A percentile compares a stretch with the other conserved stretches of the same genome.
Conservation (phyloP, 306 rosid genomes). For the Luffa aegyptiaca region DNA sequence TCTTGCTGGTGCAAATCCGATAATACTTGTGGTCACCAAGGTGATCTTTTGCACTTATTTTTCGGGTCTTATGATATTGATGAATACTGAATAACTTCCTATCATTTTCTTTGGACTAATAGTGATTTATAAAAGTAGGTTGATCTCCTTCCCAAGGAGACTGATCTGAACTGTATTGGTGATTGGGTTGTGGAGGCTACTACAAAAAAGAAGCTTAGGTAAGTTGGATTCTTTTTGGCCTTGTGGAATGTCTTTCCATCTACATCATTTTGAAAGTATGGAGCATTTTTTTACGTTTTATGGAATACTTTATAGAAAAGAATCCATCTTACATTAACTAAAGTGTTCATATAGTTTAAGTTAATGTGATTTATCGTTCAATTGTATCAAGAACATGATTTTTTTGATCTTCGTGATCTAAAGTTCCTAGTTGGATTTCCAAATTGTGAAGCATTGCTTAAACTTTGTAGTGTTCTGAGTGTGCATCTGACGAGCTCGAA, state of each 20-base stretch:
- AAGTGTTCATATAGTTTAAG: background rate
- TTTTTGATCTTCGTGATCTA: background rate
- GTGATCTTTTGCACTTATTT: slow-evolving; percentile 22
- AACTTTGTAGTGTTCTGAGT: slow-evolving; percentile 65
- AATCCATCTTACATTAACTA: background rate
- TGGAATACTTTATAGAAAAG: background rate
- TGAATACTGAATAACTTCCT: background rate
- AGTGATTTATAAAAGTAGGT: slow-evolving; percentile 38
- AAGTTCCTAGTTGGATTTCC: background rate
- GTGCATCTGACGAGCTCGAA: slow-evolving; percentile 87
- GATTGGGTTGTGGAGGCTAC: slow-evolving; percentile 96
- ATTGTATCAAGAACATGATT: background rate
- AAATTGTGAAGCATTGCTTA: slow-evolving; percentile 11
- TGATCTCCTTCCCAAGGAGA: slow-evolving; percentile 86
- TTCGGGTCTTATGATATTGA: background rate
- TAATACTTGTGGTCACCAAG: slow-evolving; percentile 88
- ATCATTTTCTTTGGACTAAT: background rate
- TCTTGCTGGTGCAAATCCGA: slow-evolving; percentile 91
- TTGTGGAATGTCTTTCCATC: background rate
- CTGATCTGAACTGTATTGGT: slow-evolving; percentile 84
- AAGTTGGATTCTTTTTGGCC: slow-evolving; percentile 18
- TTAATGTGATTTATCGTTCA: background rate
- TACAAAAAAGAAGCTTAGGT: slow-evolving; percentile 74
- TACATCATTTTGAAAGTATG: background rate
- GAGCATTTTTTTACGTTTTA: background rate